Conservation (phyloP, 2,329 filamentous ascomycete species). For the Sporothrix variecibatus region DNA sequence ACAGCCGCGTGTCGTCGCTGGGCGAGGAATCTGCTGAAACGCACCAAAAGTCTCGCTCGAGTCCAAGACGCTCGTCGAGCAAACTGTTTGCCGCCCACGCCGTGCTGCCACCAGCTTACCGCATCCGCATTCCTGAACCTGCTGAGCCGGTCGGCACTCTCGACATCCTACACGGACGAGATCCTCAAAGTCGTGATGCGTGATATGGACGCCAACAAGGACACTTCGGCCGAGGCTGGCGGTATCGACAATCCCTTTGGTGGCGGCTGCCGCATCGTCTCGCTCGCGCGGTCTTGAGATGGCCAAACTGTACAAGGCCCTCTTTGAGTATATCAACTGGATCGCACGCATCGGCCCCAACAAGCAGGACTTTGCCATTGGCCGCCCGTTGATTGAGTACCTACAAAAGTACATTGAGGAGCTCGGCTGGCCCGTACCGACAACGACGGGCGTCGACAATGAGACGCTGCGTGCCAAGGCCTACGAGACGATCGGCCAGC, state of each 20-base stretch:
- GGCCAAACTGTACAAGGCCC: conserved; percentile 75
- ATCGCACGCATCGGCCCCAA: conserved; percentile 71
- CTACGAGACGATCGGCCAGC: conserved; percentile 86
- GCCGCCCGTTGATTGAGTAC: conserved; percentile 61
- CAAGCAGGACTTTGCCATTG: conserved; percentile 51
- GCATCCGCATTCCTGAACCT: conserved; percentile 74
- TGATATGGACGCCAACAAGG: conserved; percentile 48
- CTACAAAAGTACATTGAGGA: conserved; percentile 73
- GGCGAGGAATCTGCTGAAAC: conserved; percentile 90
- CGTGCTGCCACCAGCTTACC: conserved; percentile 69
- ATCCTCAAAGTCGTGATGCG: conserved; percentile 71
- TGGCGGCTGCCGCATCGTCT: neutral
- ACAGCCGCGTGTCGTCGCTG: conserved; percentile 78
- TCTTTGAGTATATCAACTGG: conserved; percentile 87
- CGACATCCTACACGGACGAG: conserved; percentile 67
- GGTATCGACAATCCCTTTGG: conserved; percentile 28
- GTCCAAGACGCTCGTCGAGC: conserved; percentile 60
- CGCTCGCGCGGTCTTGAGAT: conserved; percentile 67
- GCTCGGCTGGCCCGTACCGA: conserved; percentile 79
- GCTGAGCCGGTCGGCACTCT: conserved; percentile 73
- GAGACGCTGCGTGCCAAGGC: conserved; percentile 73
- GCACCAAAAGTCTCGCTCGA: conserved; percentile 75
- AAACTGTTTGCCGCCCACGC: conserved; percentile 74
- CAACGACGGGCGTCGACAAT: conserved; percentile 53
- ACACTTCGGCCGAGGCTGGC: conserved; percentile 25